A percentile compares a stretch with the other conserved stretches of the same genome.
These are phyloP conservation scores for Aspergillus brunneoviolaceus DNA, from an alignment of 2,329 filamentous ascomycete species.

Conservation along the genomic window DNA sequence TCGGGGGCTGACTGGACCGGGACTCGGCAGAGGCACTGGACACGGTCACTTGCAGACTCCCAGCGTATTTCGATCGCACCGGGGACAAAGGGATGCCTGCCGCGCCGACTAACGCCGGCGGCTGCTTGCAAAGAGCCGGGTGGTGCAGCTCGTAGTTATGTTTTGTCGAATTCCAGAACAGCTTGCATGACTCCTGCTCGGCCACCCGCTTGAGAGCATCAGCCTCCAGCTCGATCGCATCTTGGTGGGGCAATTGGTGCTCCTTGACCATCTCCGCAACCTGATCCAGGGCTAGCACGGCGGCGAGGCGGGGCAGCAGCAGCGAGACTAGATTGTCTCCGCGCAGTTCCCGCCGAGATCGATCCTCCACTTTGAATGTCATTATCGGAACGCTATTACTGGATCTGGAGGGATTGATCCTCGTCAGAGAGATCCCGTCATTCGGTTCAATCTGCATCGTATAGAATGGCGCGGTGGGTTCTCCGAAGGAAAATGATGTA, in stretches of 20 bases:
- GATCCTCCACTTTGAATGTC: conserved; percentile 42
- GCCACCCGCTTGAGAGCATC: conserved; percentile 47
- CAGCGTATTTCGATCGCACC: conserved; percentile 30
- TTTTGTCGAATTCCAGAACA: conserved; percentile 45
- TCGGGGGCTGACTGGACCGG: conserved; percentile 28
- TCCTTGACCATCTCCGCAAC: conserved; percentile 41
- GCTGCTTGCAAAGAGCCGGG: conserved; percentile 39
- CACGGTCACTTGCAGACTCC: conserved; percentile 44
- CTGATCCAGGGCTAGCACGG: conserved; percentile 50
- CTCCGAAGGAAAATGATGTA: conserved; percentile 46
- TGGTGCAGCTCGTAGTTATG: conserved; percentile 49
- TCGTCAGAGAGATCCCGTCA: conserved; percentile 43
- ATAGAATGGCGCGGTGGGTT: conserved; percentile 45
- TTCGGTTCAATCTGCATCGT: conserved; percentile 44
- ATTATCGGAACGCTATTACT: conserved; percentile 45
- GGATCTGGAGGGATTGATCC: conserved; percentile 42
- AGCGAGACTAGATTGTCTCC: conserved; percentile 46
- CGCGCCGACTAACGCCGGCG: conserved; percentile 35
- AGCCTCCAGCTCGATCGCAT: conserved; percentile 44
- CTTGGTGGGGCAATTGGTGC: conserved; percentile 40
- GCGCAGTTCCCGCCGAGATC: conserved; percentile 37
- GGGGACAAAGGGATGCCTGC: conserved; percentile 36
- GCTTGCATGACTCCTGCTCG: conserved; percentile 47
- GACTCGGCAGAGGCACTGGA: conserved; percentile 30
- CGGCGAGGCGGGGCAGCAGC: conserved; percentile 51